Base-by-base conservation (phyloP, 2,329 filamentous ascomycete species). In the Fusarium lateritium region DNA sequence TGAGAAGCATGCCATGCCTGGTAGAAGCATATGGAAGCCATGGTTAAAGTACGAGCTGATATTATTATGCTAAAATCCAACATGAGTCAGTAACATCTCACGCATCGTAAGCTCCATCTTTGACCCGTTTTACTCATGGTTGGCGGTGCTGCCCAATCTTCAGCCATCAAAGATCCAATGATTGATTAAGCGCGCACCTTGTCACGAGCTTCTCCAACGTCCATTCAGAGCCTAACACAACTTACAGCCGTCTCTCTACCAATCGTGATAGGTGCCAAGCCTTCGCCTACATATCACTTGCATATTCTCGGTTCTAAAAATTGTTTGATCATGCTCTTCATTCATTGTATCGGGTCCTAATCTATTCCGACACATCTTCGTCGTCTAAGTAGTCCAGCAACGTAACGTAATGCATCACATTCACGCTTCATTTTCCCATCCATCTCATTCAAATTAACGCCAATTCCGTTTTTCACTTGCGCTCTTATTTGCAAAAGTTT, bases 71-170 rank as follows among this genome's bases (percentile, higher is more conserved):
- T 36, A 17, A 65, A 42, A 47, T 24, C 31, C 45, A 64, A 34
- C 54, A 55, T 65, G 61, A 65, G 54, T 65, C 61, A 33, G 33
- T 26, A 66, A 34, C 26, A 44, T 44, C 22, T 55, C 38, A 70
- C 62, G 62, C 58, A 70, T 47, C 26, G 24, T 34, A 34, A 28
- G 56, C 62, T 40, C 65, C 66, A 66, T 65, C 51, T 34, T 33
- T 53, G 42, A 24, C 49, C 65, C 50, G 51, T 67, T 56, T 47
- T 42, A 43, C 47, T 26, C 43, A 42, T 56, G 24, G 42, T 56
- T 55, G 51, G 67, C 67, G 67, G 67, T 68, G 67, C 62, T 70
- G 67, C 67, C 67, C 67, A 70, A 70, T 55, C 36, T 49, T 60
- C 44, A 51, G 39, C 50, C 46, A 47, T 51, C 10, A 52, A 47